Evolutionary conservation across 345 rosid genomes (phyloP).

Genomic region (Linum lewisii): DNA sequence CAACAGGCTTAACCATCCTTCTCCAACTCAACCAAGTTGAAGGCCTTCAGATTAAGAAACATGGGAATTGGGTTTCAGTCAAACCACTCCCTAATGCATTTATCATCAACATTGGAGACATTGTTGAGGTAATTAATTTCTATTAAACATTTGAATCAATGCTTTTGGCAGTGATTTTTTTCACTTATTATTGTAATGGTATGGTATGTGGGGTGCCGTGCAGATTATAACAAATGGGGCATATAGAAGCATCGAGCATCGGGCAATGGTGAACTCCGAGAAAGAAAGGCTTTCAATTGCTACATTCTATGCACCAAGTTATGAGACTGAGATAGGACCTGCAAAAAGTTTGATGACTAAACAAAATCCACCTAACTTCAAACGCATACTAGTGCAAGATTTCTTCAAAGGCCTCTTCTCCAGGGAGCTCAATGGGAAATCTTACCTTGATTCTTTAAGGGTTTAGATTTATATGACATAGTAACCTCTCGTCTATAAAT

Average conservation of each 20-base stretch:
- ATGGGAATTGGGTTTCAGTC: not conserved
- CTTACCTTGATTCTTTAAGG: not conserved
- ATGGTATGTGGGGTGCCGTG: too few species aligned
- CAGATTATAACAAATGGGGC: constrained; percentile 1
- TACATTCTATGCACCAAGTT: not conserved
- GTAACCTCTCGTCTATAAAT: not conserved
- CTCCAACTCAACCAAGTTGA: not conserved
- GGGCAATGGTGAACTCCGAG: not conserved
- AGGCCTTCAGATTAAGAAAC: constrained; percentile 1
- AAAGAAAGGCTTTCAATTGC: constrained; percentile 4
- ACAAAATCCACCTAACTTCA: not conserved
- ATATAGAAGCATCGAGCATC: constrained; percentile 2
- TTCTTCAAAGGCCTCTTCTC: not conserved
- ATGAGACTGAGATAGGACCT: not conserved
- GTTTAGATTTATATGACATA: not conserved
- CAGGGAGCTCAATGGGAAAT: not conserved
- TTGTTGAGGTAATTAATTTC: not conserved
- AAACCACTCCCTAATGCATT: constrained; percentile 2
- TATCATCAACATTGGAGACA: constrained; percentile 1
- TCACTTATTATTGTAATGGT: not conserved
- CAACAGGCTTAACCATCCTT: constrained; percentile 10
- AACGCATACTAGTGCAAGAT: not conserved
- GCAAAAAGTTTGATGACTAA: not conserved
- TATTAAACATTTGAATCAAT: not conserved
- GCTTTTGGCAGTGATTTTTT: not conserved